phyloP scores from a whole-genome alignment of 768 basidiomycete species.

The Suillus variegatus region DNA sequence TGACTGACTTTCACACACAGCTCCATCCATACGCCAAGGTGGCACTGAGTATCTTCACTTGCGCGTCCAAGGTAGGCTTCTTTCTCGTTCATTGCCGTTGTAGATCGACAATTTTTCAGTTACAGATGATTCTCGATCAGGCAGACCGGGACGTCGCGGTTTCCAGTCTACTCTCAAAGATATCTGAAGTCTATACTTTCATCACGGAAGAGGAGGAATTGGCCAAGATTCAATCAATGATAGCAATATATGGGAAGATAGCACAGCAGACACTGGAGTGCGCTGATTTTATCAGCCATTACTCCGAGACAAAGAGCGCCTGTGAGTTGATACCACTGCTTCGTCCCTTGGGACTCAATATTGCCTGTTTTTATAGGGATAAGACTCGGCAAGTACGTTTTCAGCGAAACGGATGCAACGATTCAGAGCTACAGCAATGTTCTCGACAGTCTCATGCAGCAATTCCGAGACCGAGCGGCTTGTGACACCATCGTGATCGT shows the following conservation, averaged over 20 bases:
- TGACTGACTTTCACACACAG: background rate
- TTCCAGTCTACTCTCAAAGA: background rate
- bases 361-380: background rate
- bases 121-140: background rate
- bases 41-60: background rate
- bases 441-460: constrained; percentile 8
- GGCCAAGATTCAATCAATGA: background rate
- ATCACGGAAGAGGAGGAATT: constrained; percentile 1
- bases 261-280: constrained; percentile 25
- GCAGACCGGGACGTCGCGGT: background rate
- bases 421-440: background rate
- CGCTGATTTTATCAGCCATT: constrained; percentile 28
- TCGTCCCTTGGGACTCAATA: background rate
- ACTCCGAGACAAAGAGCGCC: constrained; percentile 25
- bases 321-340: constrained; percentile 10
- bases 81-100: no score
- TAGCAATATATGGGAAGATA: background rate
- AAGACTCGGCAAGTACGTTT: constrained; percentile 6
- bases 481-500: no score
- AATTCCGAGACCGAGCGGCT: background rate
- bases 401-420: background rate
- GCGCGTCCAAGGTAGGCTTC: background rate
- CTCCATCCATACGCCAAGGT: background rate
- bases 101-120: background rate
- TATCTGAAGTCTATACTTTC: background rate